Conservation (phyloP, 148 eudicot species). For the Cornus controversa region DNA sequence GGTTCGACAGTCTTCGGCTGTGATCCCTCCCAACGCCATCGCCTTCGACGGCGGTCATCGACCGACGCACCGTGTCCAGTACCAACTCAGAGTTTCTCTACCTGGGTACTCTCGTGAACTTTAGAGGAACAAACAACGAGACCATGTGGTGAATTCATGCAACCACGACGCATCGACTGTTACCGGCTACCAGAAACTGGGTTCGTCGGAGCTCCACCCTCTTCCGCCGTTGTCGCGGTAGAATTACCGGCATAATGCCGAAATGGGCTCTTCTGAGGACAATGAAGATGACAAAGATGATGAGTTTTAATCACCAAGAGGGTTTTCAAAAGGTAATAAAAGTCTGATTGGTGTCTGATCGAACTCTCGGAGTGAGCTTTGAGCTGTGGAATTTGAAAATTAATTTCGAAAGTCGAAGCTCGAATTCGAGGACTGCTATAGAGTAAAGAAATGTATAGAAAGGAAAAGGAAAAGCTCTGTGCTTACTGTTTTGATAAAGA, state of each 20-base stretch:
- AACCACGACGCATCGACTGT: background rate
- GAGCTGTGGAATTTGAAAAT: constrained; percentile 12
- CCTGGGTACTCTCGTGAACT: constrained; percentile 53
- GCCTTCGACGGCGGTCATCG: constrained; percentile 34
- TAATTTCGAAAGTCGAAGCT: constrained; percentile 9
- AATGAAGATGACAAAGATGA: constrained; percentile 29
- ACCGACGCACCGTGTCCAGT: constrained; percentile 17
- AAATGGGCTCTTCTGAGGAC: background rate
- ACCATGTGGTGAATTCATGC: background rate
- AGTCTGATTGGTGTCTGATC: constrained; percentile 7
- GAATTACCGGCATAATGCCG: constrained; percentile 11
- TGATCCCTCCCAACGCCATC: constrained; percentile 35
- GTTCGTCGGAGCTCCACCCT: constrained; percentile 81
- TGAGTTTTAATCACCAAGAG: constrained; percentile 61
- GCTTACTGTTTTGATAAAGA: no score
- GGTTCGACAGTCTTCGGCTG: constrained; percentile 38
- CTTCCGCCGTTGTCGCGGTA: constrained; percentile 69
- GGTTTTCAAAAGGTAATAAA: constrained; percentile 22
- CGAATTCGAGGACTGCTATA: constrained; percentile 28
- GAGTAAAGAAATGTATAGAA: no score
- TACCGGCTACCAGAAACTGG: constrained; percentile 26
- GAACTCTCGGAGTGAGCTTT: constrained; percentile 8
- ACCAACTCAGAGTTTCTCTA: constrained; percentile 62
- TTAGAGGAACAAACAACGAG: constrained; percentile 10
- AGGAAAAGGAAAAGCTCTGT: no score